These are phyloP conservation scores for Sporodiniella umbellata DNA, from an alignment of 371 early-diverging fungal species.

Conservation along the genomic window DNA sequence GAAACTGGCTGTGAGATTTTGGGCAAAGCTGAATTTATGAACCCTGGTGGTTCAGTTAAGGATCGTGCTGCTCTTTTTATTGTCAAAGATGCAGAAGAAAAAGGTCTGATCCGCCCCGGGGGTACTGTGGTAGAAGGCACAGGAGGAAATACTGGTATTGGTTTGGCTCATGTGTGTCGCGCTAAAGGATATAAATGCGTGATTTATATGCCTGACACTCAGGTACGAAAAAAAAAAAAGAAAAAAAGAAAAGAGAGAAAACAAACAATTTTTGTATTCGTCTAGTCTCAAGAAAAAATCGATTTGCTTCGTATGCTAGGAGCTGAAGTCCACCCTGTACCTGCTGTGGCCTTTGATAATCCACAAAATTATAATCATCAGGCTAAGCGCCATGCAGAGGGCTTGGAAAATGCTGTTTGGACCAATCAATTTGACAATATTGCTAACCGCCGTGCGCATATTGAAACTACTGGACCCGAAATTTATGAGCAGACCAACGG, in stretches of 20 bases:
- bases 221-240: no score
- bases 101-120: conserved; percentile 81
- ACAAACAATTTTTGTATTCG: no score
- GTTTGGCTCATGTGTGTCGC: conserved; percentile 93
- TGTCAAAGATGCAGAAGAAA: conserved; percentile 90
- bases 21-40: conserved; percentile 97
- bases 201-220: conserved; percentile 97
- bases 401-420: conserved; percentile 87
- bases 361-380: conserved; percentile 95
- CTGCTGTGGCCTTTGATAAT: conserved; percentile 89
- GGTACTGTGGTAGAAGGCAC: conserved; percentile 96
- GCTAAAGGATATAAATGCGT: conserved; percentile 95
- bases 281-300: conserved; percentile 86
- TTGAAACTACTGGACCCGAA: conserved; percentile 95
- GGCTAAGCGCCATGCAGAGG: conserved; percentile 82
- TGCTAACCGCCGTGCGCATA: conserved; percentile 88
- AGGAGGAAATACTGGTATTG: conserved; percentile 96
- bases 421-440: conserved; percentile 90
- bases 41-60: conserved; percentile 97
- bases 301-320: conserved; percentile 90
- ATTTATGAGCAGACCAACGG: conserved; percentile 85
- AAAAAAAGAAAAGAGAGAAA: no score
- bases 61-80: conserved; percentile 94
- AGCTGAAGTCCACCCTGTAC: conserved; percentile 86
- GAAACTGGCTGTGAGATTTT: conserved; percentile 87